These are phyloP conservation scores for Cornus controversa DNA, from an alignment of 148 eudicot genomes.

Conservation along the genomic window DNA sequence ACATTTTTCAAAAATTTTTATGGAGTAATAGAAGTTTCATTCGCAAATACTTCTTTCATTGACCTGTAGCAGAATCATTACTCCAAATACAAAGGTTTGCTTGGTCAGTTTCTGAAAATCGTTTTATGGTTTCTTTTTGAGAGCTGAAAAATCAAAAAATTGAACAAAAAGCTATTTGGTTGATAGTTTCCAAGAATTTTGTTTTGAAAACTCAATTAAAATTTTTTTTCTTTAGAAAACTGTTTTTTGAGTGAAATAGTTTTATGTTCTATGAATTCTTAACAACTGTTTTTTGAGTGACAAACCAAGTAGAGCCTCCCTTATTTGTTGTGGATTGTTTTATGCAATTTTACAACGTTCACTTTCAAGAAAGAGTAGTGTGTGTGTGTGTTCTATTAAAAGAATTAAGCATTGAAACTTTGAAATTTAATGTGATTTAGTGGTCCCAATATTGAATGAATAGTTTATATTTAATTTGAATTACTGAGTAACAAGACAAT, in stretches of 20 bases:
- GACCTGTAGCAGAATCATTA: not conserved
- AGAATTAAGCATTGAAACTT: not conserved
- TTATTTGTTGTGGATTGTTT: not conserved
- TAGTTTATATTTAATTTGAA: not conserved
- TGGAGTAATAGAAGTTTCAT: not conserved
- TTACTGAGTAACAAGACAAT: not conserved
- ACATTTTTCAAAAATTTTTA: not conserved
- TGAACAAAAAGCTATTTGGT: too few species aligned
- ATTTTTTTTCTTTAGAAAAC: too few species aligned
- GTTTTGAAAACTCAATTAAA: too few species aligned
- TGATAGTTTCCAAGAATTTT: too few species aligned
- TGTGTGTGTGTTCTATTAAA: not conserved
- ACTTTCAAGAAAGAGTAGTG: not conserved
- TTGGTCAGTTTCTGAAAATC: too few species aligned
- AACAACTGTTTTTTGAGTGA: too few species aligned
- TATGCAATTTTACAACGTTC: not conserved
- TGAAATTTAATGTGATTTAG: not conserved
- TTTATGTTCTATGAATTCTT: too few species aligned
- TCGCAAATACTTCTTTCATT: not conserved
- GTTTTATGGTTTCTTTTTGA: too few species aligned
- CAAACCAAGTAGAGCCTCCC: too few species aligned
- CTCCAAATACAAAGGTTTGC: too few species aligned
- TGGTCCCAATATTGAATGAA: not conserved
- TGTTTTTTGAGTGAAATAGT: too few species aligned
- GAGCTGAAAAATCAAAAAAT: too few species aligned